A percentile compares a stretch with the other conserved stretches of the same genome.
phyloP scores from a whole-genome alignment of 2,329 filamentous ascomycete genomes.

The Phyllosticta paracitricarpa region DNA sequence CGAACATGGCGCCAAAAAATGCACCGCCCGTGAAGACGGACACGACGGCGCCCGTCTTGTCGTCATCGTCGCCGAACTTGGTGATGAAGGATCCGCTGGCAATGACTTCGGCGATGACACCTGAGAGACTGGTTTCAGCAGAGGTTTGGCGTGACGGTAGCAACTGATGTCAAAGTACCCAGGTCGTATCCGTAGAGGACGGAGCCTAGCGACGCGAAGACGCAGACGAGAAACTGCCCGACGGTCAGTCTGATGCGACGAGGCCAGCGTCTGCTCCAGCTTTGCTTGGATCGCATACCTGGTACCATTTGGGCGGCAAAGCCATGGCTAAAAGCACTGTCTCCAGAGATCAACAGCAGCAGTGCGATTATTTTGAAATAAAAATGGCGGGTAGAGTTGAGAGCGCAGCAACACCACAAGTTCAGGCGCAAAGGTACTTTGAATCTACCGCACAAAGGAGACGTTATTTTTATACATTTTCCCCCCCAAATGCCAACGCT shows the following conservation, averaged over 20 bases:
- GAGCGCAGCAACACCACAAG: too few relatives aligned
- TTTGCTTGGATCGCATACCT: slow-evolving; percentile 26
- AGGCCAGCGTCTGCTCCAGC: background rate
- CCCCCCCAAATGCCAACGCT: too few relatives aligned
- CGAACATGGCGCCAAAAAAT: slow-evolving; percentile 57
- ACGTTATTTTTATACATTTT: too few relatives aligned
- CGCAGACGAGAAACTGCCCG: slow-evolving; percentile 44
- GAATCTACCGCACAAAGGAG: too few relatives aligned
- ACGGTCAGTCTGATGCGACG: background rate
- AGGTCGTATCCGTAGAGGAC: slow-evolving; percentile 51
- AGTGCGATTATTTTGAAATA: too few relatives aligned
- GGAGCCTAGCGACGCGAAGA: slow-evolving; percentile 50
- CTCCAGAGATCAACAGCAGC: too few relatives aligned
- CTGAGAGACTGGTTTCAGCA: background rate
- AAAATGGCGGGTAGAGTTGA: too few relatives aligned
- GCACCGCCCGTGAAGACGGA: slow-evolving; percentile 69
- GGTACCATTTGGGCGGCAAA: slow-evolving; percentile 48
- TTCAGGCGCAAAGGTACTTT: too few relatives aligned
- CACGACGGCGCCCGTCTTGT: slow-evolving; percentile 54
- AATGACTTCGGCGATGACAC: slow-evolving; percentile 51
- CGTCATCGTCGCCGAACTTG: slow-evolving; percentile 30
- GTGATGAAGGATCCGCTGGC: slow-evolving; percentile 32
- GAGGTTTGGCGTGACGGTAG: background rate
- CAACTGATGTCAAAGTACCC: slow-evolving; percentile 16
- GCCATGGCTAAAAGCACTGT: slow-evolving; percentile 30